phyloP scores from a whole-genome alignment of 176 grass and related monocot genomes.

The Cenchrus purpureus region DNA sequence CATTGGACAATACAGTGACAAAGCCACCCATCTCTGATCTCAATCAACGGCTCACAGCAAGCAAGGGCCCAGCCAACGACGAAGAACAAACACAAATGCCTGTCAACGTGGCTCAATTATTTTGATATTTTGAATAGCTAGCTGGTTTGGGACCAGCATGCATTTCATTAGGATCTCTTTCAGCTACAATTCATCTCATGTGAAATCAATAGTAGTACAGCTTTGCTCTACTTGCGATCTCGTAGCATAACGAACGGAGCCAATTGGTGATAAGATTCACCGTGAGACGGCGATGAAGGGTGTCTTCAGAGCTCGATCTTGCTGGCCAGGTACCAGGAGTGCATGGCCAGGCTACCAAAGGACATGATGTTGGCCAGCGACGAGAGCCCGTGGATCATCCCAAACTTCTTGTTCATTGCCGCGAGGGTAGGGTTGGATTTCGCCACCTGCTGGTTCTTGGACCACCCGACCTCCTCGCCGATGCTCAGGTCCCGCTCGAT shows the following conservation, averaged over 20 bases:
- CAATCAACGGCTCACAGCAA: background rate
- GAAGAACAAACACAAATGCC: background rate
- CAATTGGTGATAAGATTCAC: background rate
- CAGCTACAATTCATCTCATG: background rate
- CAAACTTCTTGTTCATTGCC: constrained; percentile 94
- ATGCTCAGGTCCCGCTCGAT: constrained; percentile 87
- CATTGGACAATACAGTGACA: background rate
- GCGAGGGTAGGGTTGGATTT: constrained; percentile 75
- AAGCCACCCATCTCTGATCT: background rate
- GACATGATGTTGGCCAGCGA: constrained; percentile 93
- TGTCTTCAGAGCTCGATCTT: constrained; percentile 77
- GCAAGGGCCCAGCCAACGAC: background rate
- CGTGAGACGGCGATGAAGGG: background rate
- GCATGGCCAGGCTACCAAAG: constrained; percentile 92
- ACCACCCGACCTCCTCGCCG: constrained; percentile 90
- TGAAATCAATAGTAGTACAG: background rate
- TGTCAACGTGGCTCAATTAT: background rate
- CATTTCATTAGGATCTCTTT: background rate
- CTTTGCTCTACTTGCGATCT: background rate
- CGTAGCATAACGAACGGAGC: background rate
- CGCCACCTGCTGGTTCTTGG: constrained; percentile 83
- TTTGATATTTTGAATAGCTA: background rate
- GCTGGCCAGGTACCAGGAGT: constrained; percentile 90
- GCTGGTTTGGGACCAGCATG: background rate
- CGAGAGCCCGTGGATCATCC: constrained; percentile 95